Conservation (phyloP, 345 rosid species). For the Litchi chinensis region DNA sequence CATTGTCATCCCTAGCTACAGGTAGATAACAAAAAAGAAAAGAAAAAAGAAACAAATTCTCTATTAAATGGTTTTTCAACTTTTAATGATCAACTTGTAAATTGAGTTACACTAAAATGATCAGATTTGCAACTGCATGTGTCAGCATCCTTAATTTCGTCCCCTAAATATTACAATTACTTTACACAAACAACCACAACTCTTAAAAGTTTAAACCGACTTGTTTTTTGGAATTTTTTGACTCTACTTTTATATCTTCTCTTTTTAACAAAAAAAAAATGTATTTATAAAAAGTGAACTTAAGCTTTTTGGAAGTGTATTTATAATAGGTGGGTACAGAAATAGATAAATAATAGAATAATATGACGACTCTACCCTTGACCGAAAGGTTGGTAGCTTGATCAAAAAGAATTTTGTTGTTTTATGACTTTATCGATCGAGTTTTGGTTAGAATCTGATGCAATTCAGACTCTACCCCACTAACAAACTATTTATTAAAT, state of each 20-base stretch:
- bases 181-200: no score
- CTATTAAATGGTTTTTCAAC: background rate
- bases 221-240: background rate
- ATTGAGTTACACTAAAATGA: background rate
- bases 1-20: no score
- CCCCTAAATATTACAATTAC: background rate
- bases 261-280: background rate
- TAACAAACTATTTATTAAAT: background rate
- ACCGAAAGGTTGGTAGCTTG: conserved; percentile 25
- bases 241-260: background rate
- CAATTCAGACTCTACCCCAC: background rate
- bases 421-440: conserved; percentile 10
- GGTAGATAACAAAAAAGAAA: background rate
- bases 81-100: background rate
- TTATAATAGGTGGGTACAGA: no score
- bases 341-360: background rate
- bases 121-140: background rate
- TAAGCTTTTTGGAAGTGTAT: no score
- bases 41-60: background rate
- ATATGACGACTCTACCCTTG: conserved; percentile 12
- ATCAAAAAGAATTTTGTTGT: conserved; percentile 10
- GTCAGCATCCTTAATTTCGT: background rate
- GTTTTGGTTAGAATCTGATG: conserved; percentile 1
- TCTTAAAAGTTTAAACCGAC: no score
- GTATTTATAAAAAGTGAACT: no score